Base-by-base conservation (phyloP, 163 green algal genomes). In the Prototheca wickerhamii region DNA sequence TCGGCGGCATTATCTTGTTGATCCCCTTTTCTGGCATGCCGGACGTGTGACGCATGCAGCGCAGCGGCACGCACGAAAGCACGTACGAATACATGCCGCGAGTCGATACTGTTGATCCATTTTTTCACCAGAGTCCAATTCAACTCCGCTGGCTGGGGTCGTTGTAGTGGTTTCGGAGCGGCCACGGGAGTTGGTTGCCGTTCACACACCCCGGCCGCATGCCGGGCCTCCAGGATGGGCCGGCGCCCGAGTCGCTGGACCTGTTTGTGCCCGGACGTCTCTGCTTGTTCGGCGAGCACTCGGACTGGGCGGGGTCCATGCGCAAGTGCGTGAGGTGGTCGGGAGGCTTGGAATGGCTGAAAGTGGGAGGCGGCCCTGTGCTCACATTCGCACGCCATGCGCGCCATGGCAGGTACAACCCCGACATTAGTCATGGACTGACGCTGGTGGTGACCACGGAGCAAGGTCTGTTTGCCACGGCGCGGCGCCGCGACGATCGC, bases 251-350 rank as follows among this genome's bases (percentile, higher is more conserved):
- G 20, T 25, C 18, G 32, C 23, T 69, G 10, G 76, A 84, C 28
- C 46, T 87, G 12, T 85, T 86, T 53, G 78, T 86, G 10, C 63
- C 64, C 21, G 81, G 81, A 7, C 50, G 81, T 0, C 54, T 87
- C 12, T 85, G 78, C 68, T 51, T 87, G 17, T 73, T 87, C 60
- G 81, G 81, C 28, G 81, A 87, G 65, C 81, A 87, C 69, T 64
- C 34, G 2, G 81, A 87, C 57, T 87, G 81, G 81, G 66, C 58
- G 4, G 75, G 71, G 10, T 56, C 55, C 18, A 63, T 73, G 46
- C 58, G 68, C 28, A 74, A 62, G 71, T 71, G 52, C 53, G 70
- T 12, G 8, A 43, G 28, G 8, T 42, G 29, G 7, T 40, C 7
- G 20, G 7, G 23, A 12, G 65, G 75, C 61, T 56, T 35, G 21